These are phyloP conservation scores for Penicillium mononematosum DNA, from an alignment of 495 filamentous ascomycete species.

Conservation along the genomic window DNA sequence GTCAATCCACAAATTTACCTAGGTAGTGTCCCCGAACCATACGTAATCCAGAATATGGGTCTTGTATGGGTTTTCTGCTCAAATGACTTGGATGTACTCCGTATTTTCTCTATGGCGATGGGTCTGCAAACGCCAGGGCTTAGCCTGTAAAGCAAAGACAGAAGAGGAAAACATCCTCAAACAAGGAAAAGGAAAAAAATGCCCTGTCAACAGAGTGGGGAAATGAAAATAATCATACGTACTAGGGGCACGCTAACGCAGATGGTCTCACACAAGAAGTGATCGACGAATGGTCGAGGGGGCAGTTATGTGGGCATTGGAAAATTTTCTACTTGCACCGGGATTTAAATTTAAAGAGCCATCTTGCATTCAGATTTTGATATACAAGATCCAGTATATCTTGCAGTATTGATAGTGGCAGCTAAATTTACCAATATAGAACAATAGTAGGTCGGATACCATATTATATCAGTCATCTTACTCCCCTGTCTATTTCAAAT, in stretches of 20 bases:
- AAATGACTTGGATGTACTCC: slow-evolving; percentile 4
- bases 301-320: slow-evolving; percentile 16
- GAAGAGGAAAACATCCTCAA: not conserved
- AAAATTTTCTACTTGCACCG: slow-evolving; percentile 11
- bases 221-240: slow-evolving; percentile 23
- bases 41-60: not conserved
- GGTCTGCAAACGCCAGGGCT: slow-evolving; percentile 19
- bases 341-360: not conserved
- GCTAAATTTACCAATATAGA: not conserved
- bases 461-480: not conserved
- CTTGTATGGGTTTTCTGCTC: not conserved
- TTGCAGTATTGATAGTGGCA: not conserved
- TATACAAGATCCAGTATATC: not conserved
- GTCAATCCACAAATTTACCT: not conserved
- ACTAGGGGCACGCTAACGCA: slow-evolving; percentile 32
- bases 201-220: slow-evolving; percentile 16
- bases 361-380: not conserved
- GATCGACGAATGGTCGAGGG: slow-evolving; percentile 39
- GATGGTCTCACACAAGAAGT: slow-evolving; percentile 31
- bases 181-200: slow-evolving; percentile 10
- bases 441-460: not conserved
- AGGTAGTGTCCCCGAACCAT: not conserved
- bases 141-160: slow-evolving; percentile 6
- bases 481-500: not conserved
- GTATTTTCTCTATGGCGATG: not conserved